Evolutionary conservation across 805 yeast genomes (phyloP).

Genomic region (Nakazawaea populi): DNA sequence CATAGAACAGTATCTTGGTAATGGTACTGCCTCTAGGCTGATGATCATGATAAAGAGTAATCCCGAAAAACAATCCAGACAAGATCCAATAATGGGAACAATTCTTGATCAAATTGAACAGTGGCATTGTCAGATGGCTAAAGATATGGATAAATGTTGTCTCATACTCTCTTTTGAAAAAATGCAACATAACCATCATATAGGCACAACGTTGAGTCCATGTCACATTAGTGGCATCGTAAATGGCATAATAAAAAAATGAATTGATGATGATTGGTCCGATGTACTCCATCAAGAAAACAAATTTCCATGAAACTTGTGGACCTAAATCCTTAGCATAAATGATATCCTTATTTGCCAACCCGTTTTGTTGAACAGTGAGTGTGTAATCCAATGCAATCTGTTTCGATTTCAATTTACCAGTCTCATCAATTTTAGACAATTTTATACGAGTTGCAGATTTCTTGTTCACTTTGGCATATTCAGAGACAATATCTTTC

Average conservation of each 20-base stretch:
- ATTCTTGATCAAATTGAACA: constrained; percentile 81
- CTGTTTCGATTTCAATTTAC: constrained; percentile 26
- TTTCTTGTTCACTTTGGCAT: constrained; percentile 32
- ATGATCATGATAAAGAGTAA: constrained; percentile 23
- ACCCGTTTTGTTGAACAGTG: constrained; percentile 40
- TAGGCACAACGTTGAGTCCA: constrained; percentile 50
- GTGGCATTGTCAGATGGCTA: constrained; percentile 89
- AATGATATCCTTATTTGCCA: constrained; percentile 33
- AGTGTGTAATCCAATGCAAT: constrained; percentile 39
- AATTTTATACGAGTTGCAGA: constrained; percentile 52
- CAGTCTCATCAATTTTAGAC: constrained; percentile 30
- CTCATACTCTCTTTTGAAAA: constrained; percentile 83
- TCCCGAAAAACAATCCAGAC: constrained; percentile 52
- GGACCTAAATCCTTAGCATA: constrained; percentile 87
- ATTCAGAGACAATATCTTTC: constrained; percentile 30
- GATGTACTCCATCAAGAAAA: constrained; percentile 79
- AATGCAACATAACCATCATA: constrained; percentile 63
- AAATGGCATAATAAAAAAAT: constrained; percentile 45
- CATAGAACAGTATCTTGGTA: constrained; percentile 33
- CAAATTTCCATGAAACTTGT: constrained; percentile 88
- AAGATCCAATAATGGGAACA: constrained; percentile 90
- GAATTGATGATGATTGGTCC: constrained; percentile 87
- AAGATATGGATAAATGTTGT: constrained; percentile 80
- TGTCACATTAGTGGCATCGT: constrained; percentile 34
- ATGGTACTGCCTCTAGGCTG: constrained; percentile 3